Base-by-base conservation (phyloP, 208 protist genomes). In the Plasmodiophora brassicae region DNA sequence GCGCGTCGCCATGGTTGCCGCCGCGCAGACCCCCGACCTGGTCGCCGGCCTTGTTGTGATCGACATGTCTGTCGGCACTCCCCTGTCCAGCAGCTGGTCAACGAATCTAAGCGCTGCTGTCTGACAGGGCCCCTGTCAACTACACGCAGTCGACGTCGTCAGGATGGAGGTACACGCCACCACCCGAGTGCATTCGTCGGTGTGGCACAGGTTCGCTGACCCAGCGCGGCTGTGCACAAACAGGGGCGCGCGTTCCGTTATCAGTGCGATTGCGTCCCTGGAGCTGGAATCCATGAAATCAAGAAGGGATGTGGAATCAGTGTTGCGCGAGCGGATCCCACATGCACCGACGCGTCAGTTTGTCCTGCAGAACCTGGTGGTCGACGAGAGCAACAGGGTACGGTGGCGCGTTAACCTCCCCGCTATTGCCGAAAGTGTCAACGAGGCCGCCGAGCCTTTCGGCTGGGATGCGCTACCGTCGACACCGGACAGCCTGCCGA, bases 401-500 rank as follows among this genome's bases (percentile, higher is more conserved):
- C 10, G 28, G 25, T 88, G 85, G 85, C 85, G 85, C 32, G 38
- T 88, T 22, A 88, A 88, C n/a, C 43, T 88, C n/a, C 32, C 25
- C 1, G 45, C 53, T 25, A 88, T 88, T 39, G 85, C 28, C 1
- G 39, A 78, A 38, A 38, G 14, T 38, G 10, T 78, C 32, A 14
- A 43, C 39, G 41, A 35, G 28, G 14, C 38, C 14, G 45, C 0
- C 38, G 85, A 44, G 0, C 50, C 43, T 1, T 32, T 32, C 22
- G 5, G 38, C 5, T 57, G 50, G 46, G 32, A 57, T 10, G 84
- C 35, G 50, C 32, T n/a, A 39, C 5, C 36, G 0, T 35, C 44
- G 43, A 65, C 84, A 1, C 1, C 57, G 5, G 28, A 32, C 1
- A 1, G n/a, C 41, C 36, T 65, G 22, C 25, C 46, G 50, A 78